Evolutionary conservation across 768 basidiomycete genomes (phyloP).

Genomic region (Leccinum rimulosum): DNA sequence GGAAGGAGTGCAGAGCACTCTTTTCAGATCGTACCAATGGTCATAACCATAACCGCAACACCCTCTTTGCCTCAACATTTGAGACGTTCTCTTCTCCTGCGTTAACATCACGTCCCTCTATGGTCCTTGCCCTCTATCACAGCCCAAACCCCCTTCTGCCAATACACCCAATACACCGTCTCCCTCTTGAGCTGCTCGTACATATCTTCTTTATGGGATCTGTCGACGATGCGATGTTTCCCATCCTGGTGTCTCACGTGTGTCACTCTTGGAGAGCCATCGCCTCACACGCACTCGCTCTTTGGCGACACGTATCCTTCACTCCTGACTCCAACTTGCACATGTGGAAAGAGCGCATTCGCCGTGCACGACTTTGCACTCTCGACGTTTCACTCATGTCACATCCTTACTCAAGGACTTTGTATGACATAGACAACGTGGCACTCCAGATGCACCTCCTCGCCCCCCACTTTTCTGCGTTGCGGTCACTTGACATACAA

Average conservation of each 20-base stretch:
- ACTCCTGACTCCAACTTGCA: constrained; percentile 38
- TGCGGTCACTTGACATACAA: constrained; percentile 60
- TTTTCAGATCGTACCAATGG: constrained; percentile 23
- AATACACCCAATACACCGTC: constrained; percentile 51
- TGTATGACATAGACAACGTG: constrained; percentile 40
- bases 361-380: constrained; percentile 56
- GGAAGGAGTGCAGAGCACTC: constrained; percentile 19
- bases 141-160: constrained; percentile 20
- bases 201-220: constrained; percentile 63
- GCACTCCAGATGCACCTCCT: constrained; percentile 63
- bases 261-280: constrained; percentile 64
- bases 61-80: constrained; percentile 14
- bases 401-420: constrained; percentile 10
- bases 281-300: constrained; percentile 53
- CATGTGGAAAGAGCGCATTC: constrained; percentile 65
- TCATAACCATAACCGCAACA: constrained; percentile 10
- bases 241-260: constrained; percentile 65
- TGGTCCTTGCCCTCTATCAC: constrained; percentile 26
- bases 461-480: constrained; percentile 44
- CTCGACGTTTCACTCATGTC: constrained; percentile 61
- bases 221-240: constrained; percentile 53
- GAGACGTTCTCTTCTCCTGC: constrained; percentile 15
- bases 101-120: constrained; percentile 26
- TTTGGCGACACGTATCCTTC: constrained; percentile 65
- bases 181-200: constrained; percentile 64